Conservation (phyloP, 495 filamentous ascomycete species). For the Penicillium ochrochloron region DNA sequence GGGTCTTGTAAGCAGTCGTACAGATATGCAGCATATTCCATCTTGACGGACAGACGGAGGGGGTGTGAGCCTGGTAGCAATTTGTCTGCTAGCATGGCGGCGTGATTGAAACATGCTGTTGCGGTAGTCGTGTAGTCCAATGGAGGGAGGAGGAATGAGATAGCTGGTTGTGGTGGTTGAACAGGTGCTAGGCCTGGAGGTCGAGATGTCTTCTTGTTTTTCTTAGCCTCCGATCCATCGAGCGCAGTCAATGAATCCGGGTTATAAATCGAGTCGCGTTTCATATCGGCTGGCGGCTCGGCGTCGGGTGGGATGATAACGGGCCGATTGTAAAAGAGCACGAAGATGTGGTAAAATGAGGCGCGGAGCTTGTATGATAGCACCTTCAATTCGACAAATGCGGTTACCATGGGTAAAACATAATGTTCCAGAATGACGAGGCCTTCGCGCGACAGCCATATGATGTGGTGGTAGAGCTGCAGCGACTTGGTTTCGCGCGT, state of each 20-base stretch:
- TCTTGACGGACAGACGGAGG: slow-evolving; percentile 84
- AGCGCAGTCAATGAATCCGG: slow-evolving; percentile 24
- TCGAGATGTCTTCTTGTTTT: slow-evolving; percentile 22
- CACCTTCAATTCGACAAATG: slow-evolving; percentile 78
- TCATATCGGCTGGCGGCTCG: slow-evolving; percentile 33
- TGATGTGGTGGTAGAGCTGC: slow-evolving; percentile 84
- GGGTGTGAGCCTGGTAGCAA: slow-evolving; percentile 87
- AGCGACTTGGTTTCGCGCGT: slow-evolving; percentile 79
- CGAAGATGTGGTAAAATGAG: slow-evolving; percentile 95
- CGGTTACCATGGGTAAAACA: slow-evolving; percentile 76
- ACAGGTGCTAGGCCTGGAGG: slow-evolving; percentile 51
- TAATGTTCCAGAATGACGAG: slow-evolving; percentile 84
- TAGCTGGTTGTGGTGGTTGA: slow-evolving; percentile 54
- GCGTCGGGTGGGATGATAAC: slow-evolving; percentile 54
- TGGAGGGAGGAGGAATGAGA: slow-evolving; percentile 73
- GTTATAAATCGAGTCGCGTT: slow-evolving; percentile 38
- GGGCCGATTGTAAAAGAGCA: slow-evolving; percentile 87
- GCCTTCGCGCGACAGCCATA: slow-evolving; percentile 94
- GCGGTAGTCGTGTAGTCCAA: slow-evolving; percentile 84
- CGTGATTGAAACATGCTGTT: slow-evolving; percentile 78
- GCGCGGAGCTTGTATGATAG: slow-evolving; percentile 90
- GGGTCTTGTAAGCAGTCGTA: slow-evolving; percentile 91
- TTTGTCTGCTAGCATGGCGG: slow-evolving; percentile 70
- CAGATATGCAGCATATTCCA: slow-evolving; percentile 92
- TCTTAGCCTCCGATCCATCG: slow-evolving; percentile 2